Evolutionary conservation across 73 alveolate species (phyloP).

Genomic region (Paramecium pentaurelia): DNA sequence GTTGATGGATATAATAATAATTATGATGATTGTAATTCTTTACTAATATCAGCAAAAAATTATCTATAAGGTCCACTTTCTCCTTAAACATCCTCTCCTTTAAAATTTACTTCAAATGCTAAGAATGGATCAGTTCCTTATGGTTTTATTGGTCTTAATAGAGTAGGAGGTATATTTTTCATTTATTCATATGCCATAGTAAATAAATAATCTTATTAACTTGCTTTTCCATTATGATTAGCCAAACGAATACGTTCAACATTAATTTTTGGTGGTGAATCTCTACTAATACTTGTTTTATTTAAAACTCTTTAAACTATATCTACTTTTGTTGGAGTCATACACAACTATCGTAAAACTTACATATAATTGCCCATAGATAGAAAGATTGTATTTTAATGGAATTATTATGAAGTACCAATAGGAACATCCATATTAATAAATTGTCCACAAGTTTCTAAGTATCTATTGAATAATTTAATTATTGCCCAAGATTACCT

Average conservation of each 20-base stretch:
- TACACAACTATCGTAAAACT: slow-evolving; percentile 67
- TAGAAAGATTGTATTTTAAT: neutral
- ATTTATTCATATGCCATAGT: slow-evolving; percentile 86
- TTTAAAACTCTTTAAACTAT: slow-evolving; percentile 73
- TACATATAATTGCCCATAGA: slow-evolving; percentile 59
- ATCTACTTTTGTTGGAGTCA: slow-evolving; percentile 79
- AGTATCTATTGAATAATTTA: slow-evolving; percentile 66
- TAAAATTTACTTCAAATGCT: slow-evolving; percentile 90
- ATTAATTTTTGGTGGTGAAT: slow-evolving; percentile 74
- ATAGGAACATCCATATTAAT: slow-evolving; percentile 63
- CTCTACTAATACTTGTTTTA: slow-evolving; percentile 82
- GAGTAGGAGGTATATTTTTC: slow-evolving; percentile 76
- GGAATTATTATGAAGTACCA: slow-evolving; percentile 34
- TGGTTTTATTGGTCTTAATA: slow-evolving; percentile 84
- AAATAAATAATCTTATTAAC: slow-evolving; percentile 64
- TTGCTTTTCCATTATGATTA: neutral
- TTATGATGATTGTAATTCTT: slow-evolving; percentile 73
- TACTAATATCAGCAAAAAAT: slow-evolving; percentile 95
- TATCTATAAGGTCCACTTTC: slow-evolving; percentile 98
- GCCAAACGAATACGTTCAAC: slow-evolving; percentile 83
- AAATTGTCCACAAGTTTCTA: slow-evolving; percentile 69
- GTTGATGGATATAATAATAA: slow-evolving; percentile 80
- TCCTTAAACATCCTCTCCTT: slow-evolving; percentile 97
- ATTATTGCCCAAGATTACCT: slow-evolving; percentile 76
- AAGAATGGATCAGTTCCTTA: slow-evolving; percentile 95